Evolutionary conservation across 495 filamentous ascomycete genomes (phyloP).

Genomic region (Hypoxylon cercidicola): DNA sequence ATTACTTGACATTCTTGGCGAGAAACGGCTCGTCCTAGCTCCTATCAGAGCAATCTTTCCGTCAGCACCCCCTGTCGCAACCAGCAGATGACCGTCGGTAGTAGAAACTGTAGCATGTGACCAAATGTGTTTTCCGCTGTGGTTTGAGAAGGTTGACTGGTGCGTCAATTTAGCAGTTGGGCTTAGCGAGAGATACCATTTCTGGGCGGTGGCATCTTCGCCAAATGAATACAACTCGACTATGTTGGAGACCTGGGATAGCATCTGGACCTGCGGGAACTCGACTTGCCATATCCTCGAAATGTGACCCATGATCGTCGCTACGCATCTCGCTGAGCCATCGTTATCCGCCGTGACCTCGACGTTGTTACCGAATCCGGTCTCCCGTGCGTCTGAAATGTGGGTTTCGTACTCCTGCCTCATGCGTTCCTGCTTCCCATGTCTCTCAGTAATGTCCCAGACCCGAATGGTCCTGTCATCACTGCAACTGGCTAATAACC

Average conservation of each 20-base stretch:
- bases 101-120: constrained; percentile 63
- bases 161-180: constrained; percentile 57
- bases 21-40: constrained; percentile 16
- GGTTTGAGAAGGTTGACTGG: constrained; percentile 64
- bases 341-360: constrained; percentile 38
- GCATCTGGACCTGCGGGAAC: constrained; percentile 56
- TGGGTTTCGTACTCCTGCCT: constrained; percentile 24
- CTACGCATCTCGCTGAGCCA: constrained; percentile 56
- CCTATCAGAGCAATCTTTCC: constrained; percentile 64
- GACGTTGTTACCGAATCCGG: constrained; percentile 57
- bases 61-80: constrained; percentile 91
- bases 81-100: constrained; percentile 44
- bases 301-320: constrained; percentile 80
- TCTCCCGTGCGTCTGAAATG: constrained; percentile 54
- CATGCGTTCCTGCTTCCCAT: not conserved
- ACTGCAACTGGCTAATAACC: constrained; percentile 88
- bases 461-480: constrained; percentile 92
- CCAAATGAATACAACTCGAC: constrained; percentile 75
- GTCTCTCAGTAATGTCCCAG: constrained; percentile 76
- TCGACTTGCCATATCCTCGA: constrained; percentile 90
- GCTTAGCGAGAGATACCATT: constrained; percentile 69
- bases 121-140: constrained; percentile 95
- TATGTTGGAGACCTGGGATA: constrained; percentile 39
- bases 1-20: not conserved
- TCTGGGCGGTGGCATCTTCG: constrained; percentile 78